phyloP scores from a whole-genome alignment of 768 basidiomycete genomes.

The Tulasnella calospora region DNA sequence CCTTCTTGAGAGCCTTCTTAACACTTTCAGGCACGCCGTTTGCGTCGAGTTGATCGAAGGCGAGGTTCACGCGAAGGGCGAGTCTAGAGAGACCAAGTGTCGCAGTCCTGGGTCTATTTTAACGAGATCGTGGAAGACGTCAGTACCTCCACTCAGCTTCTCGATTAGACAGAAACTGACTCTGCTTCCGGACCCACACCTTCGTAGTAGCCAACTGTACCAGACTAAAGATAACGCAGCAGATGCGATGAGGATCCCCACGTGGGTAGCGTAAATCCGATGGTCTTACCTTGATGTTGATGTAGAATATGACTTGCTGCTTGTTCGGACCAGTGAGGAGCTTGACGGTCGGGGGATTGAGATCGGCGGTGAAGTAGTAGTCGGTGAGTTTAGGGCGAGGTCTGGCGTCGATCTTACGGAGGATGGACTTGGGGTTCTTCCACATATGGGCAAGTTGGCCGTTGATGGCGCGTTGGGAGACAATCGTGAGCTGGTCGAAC shows the following conservation, averaged over 20 bases:
- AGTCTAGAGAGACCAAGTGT: not conserved
- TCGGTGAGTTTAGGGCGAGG: not conserved
- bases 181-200: too few species aligned
- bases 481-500: not conserved
- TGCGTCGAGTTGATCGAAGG: not conserved
- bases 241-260: too few species aligned
- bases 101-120: not conserved
- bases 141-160: not conserved
- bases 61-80: not conserved
- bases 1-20: not conserved
- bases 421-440: not conserved
- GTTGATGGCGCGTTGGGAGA: not conserved
- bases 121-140: not conserved
- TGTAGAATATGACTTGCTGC: not conserved
- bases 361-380: not conserved
- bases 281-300: not conserved
- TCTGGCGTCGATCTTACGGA: not conserved
- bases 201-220: too few species aligned
- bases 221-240: too few species aligned
- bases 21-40: not conserved
- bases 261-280: not conserved
- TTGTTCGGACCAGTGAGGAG: not conserved
- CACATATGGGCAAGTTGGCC: not conserved
- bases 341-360: not conserved
- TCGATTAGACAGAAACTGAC: too few species aligned